phyloP scores from a whole-genome alignment of 441 rosid species.

The Mallotus repandus region DNA sequence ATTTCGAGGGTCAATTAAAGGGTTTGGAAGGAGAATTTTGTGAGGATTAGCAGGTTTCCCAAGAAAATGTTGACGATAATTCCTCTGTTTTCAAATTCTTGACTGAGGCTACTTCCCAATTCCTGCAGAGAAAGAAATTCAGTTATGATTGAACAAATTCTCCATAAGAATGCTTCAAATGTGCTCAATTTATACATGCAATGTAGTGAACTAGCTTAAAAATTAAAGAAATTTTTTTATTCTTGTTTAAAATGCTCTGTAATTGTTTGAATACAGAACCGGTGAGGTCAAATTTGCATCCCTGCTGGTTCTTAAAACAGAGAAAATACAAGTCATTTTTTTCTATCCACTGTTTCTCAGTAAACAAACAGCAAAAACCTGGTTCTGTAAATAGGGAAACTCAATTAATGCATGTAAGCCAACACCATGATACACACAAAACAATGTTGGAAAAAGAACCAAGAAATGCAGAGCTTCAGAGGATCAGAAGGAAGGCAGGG shows the following conservation, averaged over 20 bases:
- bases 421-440: no score
- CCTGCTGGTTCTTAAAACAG: background rate
- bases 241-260: background rate
- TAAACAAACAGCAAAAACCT: background rate
- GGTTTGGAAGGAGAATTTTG: no score
- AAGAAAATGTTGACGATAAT: background rate
- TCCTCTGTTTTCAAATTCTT: background rate
- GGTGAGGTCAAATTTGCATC: background rate
- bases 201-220: background rate
- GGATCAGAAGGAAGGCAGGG: conserved; percentile 70
- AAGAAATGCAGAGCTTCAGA: conserved; percentile 5
- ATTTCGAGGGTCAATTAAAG: no score
- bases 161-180: background rate
- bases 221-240: background rate
- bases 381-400: background rate
- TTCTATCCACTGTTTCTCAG: conserved; percentile 2
- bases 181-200: background rate
- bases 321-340: no score
- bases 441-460: background rate
- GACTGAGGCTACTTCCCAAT: background rate
- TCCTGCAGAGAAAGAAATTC: conserved; percentile 10
- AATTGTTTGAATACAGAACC: background rate
- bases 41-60: background rate
- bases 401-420: background rate
- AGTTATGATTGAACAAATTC: background rate